Base-by-base conservation (phyloP, 495 filamentous ascomycete genomes). In the Saxispiralis lemnorum region DNA sequence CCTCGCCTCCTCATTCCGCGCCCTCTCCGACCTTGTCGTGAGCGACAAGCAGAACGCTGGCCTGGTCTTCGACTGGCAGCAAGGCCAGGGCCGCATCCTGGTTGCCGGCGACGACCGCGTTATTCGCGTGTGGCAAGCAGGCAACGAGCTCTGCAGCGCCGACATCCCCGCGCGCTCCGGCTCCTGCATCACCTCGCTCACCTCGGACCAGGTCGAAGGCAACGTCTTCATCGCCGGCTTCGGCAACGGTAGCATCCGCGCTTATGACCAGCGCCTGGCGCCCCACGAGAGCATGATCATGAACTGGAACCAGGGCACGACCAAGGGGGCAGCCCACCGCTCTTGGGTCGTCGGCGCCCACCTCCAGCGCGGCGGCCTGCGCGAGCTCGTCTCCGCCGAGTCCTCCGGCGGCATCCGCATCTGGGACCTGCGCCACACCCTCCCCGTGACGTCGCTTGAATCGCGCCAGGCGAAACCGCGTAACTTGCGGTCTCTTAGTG, bases 1-100 rank as follows among this genome's bases (percentile, higher is more conserved):
- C 62, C 70, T 99, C n/a, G 84, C 92, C 2, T 81, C 87, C 1
- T 70, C 81, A 19, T 99, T 92, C 76, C 76, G 89, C 30, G 89
- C 89, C 1, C 62, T 96, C 28, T 88, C 83, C 1, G 85, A 96
- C 59, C 78, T 95, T 37, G 78, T 95, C 15, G 83, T 86, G 6
- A 88, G 81, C 59, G 93, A 85, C 47, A 89, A 83, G 44, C 75
- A 84, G 49, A 93, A 93, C 55, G 92, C 89, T 0, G 88, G 88
- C 1, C 75, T 96, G 58, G 86, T 95, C 15, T 87, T 95, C 50
- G 86, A 96, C 51, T 99, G 89, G 89, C 88, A 94, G 55, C 89
- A 99, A 60, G 85, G 88, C n/a, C 81, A 85, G 48, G 89, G 89
- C 16, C 83, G 81, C 45, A 77, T 93, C 20, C 69, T 99, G 20